A percentile compares a stretch with the other conserved stretches of the same genome.
Evolutionary conservation across 495 filamentous ascomycete species (phyloP).

Genomic region (Delitschia confertaspora): DNA sequence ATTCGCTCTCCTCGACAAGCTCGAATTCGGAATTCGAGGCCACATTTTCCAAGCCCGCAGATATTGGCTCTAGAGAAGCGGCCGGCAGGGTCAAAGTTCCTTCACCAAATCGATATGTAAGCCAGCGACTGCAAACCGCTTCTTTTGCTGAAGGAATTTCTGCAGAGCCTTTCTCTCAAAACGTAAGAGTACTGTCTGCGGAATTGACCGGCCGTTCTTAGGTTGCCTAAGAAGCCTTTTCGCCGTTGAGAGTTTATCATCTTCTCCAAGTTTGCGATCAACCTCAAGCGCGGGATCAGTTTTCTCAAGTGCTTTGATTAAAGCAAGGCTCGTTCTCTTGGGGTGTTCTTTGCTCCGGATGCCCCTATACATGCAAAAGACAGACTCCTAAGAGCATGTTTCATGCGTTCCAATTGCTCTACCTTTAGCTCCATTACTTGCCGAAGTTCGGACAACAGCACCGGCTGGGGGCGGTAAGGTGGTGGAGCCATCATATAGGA

Average conservation of each 20-base stretch:
- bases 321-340: no score
- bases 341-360: no score
- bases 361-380: background rate
- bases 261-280: conserved; percentile 16
- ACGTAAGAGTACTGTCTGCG: conserved; percentile 2
- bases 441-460: no score
- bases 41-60: conserved; percentile 10
- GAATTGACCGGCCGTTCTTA: conserved; percentile 16
- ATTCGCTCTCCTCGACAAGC: conserved; percentile 14
- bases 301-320: no score
- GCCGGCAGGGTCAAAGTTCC: conserved; percentile 7
- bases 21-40: conserved; percentile 21
- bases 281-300: background rate
- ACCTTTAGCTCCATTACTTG: no score
- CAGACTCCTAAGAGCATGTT: background rate
- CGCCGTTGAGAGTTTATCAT: conserved; percentile 14
- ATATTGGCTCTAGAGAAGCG: background rate
- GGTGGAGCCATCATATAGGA: no score
- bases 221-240: conserved; percentile 17
- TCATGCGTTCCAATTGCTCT: conserved; percentile 11
- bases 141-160: background rate
- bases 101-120: conserved; percentile 12
- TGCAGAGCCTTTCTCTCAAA: conserved; percentile 13
- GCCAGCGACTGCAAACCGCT: conserved; percentile 8
- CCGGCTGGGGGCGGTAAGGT: no score